Evolutionary conservation across 2,329 filamentous ascomycete genomes (phyloP).

Genomic region (Pyricularia grisea): DNA sequence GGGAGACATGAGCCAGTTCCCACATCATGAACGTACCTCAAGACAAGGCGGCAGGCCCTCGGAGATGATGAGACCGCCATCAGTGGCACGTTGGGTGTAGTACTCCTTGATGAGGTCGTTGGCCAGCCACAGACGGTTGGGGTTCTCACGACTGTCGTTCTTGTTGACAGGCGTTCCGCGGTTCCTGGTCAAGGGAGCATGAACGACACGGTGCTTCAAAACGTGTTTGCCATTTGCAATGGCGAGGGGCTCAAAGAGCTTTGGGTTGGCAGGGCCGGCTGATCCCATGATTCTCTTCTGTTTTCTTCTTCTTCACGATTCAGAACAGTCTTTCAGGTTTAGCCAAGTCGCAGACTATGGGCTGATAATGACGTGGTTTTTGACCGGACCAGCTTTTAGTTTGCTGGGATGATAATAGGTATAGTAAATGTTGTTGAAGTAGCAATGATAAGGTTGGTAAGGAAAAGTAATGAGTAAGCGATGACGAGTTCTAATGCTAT

Average conservation of each 20-base stretch:
- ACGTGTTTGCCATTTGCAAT: neutral
- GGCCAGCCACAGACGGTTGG: constrained; percentile 9
- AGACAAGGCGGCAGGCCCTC: constrained; percentile 4
- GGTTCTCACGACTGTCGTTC: constrained; percentile 13
- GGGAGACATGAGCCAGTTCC: neutral
- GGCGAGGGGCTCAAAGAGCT: neutral
- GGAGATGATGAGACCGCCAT: constrained; percentile 8
- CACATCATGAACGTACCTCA: neutral
- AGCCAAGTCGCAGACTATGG: neutral
- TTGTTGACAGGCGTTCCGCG: constrained; percentile 1
- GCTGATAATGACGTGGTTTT: neutral
- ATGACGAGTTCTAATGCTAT: neutral
- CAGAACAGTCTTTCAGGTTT: neutral
- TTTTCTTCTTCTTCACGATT: neutral
- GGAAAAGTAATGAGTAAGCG: neutral
- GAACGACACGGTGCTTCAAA: constrained; percentile 39
- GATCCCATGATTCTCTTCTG: neutral
- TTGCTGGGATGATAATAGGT: neutral
- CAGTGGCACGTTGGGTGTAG: constrained; percentile 8
- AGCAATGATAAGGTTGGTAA: neutral
- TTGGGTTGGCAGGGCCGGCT: neutral
- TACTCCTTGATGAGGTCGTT: constrained; percentile 8
- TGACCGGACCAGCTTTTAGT: neutral
- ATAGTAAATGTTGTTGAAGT: neutral
- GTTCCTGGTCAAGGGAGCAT: constrained; percentile 14